phyloP scores from a whole-genome alignment of 345 rosid genomes.

The Zanthoxylum bungeanum region DNA sequence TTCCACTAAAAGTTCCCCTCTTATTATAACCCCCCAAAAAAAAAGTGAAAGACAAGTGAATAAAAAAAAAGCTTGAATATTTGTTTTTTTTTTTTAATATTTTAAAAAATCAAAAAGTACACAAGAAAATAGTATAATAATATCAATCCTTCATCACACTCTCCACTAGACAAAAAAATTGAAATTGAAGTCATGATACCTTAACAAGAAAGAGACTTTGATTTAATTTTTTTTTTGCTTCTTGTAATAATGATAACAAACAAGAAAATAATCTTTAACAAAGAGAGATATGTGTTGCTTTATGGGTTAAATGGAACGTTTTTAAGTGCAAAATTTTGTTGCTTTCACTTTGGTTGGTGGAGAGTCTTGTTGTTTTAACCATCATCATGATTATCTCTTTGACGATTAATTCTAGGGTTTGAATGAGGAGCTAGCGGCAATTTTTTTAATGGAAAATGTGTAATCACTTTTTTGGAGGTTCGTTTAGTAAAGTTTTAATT shows the following conservation, averaged over 20 bases:
- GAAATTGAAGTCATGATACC: constrained; percentile 14
- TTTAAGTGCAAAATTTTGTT: constrained; percentile 3
- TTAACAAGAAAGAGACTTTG: constrained; percentile 15
- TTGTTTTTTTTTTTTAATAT: no score
- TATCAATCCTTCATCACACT: background rate
- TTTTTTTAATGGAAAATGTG: background rate
- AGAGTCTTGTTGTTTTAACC: constrained; percentile 15
- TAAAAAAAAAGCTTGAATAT: background rate
- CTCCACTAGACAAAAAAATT: constrained; percentile 8
- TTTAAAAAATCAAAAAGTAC: background rate
- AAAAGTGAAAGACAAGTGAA: background rate
- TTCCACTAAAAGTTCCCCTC: background rate
- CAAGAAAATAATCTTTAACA: background rate
- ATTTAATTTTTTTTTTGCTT: no score
- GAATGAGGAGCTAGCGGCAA: background rate
- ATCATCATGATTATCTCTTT: background rate
- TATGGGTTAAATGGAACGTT: constrained; percentile 2
- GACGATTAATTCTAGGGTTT: constrained; percentile 10
- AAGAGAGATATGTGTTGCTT: background rate
- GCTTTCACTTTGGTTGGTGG: constrained; percentile 9
- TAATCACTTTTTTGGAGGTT: background rate
- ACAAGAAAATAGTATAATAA: background rate
- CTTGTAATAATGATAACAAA: constrained; percentile 2
- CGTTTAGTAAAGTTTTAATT: no score
- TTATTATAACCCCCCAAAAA: background rate